phyloP scores from a whole-genome alignment of 2,329 filamentous ascomycete species.

The Nakataea oryzae region DNA sequence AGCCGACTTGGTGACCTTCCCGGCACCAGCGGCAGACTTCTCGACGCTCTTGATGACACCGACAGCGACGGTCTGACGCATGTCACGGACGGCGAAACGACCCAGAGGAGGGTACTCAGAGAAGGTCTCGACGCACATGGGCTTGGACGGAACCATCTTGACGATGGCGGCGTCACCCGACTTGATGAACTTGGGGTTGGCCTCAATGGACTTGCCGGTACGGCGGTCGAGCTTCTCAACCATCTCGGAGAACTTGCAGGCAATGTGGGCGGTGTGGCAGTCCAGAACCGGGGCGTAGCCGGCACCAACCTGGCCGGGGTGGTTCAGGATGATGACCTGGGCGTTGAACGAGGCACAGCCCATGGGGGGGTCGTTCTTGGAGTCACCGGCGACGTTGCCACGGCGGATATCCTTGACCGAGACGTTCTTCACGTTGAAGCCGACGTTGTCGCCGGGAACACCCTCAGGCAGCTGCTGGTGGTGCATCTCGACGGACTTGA shows the following conservation, averaged over 20 bases:
- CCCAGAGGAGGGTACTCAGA: constrained; percentile 98
- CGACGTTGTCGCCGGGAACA: constrained; percentile 98
- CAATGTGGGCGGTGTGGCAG: constrained; percentile 99
- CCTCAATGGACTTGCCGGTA: constrained; percentile 95
- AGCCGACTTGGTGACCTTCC: constrained; percentile 64
- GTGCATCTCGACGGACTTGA: constrained; percentile 99
- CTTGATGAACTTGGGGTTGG: constrained; percentile 99
- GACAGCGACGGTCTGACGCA: constrained; percentile 83
- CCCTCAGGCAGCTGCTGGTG: constrained; percentile 97
- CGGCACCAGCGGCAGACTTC: constrained; percentile 45
- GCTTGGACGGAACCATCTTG: constrained; percentile 99
- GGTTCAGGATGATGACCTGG: constrained; percentile 99
- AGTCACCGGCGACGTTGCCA: constrained; percentile 99
- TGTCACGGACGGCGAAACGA: constrained; percentile 99
- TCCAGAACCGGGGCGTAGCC: constrained; percentile 98
- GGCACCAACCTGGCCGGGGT: constrained; percentile 98
- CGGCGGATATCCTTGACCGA: constrained; percentile 99
- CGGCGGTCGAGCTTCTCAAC: constrained; percentile 99
- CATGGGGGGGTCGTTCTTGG: constrained; percentile 96
- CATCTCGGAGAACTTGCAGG: constrained; percentile 99
- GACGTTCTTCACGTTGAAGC: constrained; percentile 99
- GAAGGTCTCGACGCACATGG: constrained; percentile 99
- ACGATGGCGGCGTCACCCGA: constrained; percentile 99
- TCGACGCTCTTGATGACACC: constrained; percentile 88
- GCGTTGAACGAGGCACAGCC: constrained; percentile 93